A percentile compares a stretch with the other conserved stretches of the same genome.
Evolutionary conservation across 2,329 filamentous ascomycete species (phyloP).

Genomic region (Ceratocystis huliohia): DNA sequence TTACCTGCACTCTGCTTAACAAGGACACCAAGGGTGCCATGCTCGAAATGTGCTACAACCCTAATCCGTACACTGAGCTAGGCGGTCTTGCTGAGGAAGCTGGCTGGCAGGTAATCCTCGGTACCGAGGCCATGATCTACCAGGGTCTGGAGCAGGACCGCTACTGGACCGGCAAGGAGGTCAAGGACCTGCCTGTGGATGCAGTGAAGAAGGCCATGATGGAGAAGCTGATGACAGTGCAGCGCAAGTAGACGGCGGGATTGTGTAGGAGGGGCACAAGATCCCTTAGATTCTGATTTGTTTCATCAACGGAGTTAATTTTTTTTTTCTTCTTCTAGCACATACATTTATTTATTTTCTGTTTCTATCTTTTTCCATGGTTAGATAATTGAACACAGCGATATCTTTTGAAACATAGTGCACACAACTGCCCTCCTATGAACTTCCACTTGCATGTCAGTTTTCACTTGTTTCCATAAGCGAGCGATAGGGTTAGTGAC

Average conservation of each 20-base stretch:
- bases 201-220: conserved; percentile 40
- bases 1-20: conserved; percentile 38
- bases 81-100: conserved; percentile 45
- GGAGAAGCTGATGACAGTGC: conserved; percentile 15
- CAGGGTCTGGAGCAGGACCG: conserved; percentile 59
- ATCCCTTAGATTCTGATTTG: background rate
- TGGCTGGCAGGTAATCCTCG: conserved; percentile 62
- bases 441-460: background rate
- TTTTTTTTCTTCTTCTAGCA: background rate
- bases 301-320: background rate
- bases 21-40: conserved; percentile 51
- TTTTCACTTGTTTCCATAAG: background rate
- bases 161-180: conserved; percentile 51
- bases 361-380: background rate
- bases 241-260: background rate
- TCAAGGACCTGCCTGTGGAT: conserved; percentile 46
- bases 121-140: conserved; percentile 65
- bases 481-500: background rate
- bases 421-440: background rate
- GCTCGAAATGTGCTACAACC: conserved; percentile 77
- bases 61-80: conserved; percentile 54
- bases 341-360: background rate
- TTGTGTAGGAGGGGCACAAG: background rate
- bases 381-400: conserved; percentile 2
- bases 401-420: background rate